A percentile compares a stretch with the other conserved stretches of the same genome.
Evolutionary conservation across 495 filamentous ascomycete species (phyloP).

Genomic region (Penicillium goetzii): DNA sequence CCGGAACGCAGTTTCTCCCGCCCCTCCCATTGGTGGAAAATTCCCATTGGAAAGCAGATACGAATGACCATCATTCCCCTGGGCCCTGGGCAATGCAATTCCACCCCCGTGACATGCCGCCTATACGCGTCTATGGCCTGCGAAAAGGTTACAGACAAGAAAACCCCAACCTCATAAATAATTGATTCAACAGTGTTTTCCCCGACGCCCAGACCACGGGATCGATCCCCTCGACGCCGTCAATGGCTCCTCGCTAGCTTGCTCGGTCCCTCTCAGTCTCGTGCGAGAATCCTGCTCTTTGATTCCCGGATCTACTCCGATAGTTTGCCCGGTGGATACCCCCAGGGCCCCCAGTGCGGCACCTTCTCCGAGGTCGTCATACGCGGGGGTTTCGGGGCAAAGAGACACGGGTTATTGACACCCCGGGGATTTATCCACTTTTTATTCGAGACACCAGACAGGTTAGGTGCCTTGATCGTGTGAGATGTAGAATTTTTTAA

Average conservation of each 20-base stretch:
- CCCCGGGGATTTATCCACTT: neutral
- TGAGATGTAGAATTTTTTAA: slow-evolving; percentile 2
- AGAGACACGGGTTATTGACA: slow-evolving; percentile 3
- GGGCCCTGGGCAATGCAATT: neutral
- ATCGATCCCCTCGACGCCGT: neutral
- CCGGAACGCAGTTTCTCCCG: slow-evolving; percentile 15
- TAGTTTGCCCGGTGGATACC: slow-evolving; percentile 15
- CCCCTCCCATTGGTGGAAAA: slow-evolving; percentile 23
- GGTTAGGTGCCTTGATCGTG: neutral
- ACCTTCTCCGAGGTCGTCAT: slow-evolving; percentile 15
- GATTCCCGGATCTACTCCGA: slow-evolving; percentile 5
- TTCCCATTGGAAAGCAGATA: slow-evolving; percentile 20
- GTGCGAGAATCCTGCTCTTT: slow-evolving; percentile 13
- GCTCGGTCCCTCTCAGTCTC: slow-evolving; percentile 15
- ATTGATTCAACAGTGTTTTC: neutral
- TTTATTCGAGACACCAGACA: neutral
- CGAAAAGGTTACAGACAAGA: neutral
- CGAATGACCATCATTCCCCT: neutral
- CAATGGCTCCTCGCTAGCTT: neutral
- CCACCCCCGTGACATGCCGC: neutral
- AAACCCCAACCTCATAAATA: neutral
- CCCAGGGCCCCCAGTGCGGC: no score
- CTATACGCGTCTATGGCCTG: neutral
- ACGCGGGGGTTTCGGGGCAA: neutral
- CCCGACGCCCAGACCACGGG: slow-evolving; percentile 3